Percentiles rank a stretch among this genome's conserved stretches.
Conservation (phyloP, 352 stramenopile species). For the Globisporangium cylindrosporum region DNA sequence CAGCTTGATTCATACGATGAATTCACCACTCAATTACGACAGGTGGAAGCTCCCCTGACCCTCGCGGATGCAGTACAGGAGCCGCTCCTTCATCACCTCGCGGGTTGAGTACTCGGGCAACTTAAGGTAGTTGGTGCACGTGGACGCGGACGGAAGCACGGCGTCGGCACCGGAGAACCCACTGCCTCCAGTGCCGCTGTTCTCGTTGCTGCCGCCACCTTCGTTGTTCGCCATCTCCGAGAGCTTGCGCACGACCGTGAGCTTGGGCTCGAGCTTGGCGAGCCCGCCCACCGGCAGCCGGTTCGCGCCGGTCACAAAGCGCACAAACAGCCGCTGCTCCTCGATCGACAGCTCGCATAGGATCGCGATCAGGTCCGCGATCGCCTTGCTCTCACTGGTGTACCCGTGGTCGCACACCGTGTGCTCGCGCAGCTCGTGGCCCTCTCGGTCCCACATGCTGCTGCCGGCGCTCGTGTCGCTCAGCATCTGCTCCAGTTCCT, state of each 20-base stretch:
- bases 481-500: conserved; percentile 67
- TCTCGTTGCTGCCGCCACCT: conserved; percentile 12
- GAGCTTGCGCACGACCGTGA: conserved; percentile 88
- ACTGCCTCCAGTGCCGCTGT: neutral
- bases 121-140: conserved; percentile 91
- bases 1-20: neutral
- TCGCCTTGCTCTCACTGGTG: conserved; percentile 54
- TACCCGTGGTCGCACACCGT: conserved; percentile 89
- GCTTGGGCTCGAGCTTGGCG: conserved; percentile 72
- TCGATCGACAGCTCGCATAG: conserved; percentile 62
- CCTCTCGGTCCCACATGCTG: conserved; percentile 71
- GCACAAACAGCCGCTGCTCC: conserved; percentile 83
- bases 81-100: conserved; percentile 58
- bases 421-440: conserved; percentile 60
- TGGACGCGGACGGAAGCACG: conserved; percentile 82
- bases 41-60: conserved; percentile 83
- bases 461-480: conserved; percentile 39
- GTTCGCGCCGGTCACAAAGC: conserved; percentile 88
- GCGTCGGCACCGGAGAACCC: conserved; percentile 30
- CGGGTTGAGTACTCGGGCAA: conserved; percentile 87
- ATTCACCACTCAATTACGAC: conserved; percentile 31
- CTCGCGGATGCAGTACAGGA: conserved; percentile 85
- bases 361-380: conserved; percentile 73
- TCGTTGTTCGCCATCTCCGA: conserved; percentile 21
- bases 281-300: conserved; percentile 84